phyloP scores from a whole-genome alignment of 2,329 filamentous ascomycete genomes.

The Colletotrichum acutatum region DNA sequence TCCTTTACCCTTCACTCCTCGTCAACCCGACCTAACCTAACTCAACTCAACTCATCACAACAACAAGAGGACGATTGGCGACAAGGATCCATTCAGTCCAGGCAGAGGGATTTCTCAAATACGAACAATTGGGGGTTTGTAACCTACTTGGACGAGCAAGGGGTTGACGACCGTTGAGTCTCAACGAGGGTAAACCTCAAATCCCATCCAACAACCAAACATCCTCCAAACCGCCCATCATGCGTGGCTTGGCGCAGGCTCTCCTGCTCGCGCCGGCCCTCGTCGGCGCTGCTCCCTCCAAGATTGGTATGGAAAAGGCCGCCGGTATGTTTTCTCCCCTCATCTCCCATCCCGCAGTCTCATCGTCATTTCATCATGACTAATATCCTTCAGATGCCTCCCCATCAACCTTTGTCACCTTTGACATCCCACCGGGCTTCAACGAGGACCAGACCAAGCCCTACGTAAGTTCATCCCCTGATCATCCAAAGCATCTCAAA shows the following conservation, averaged over 20 bases:
- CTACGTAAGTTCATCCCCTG: constrained; percentile 4
- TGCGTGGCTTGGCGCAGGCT: constrained; percentile 36
- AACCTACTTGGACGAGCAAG: not conserved
- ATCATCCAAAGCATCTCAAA: not conserved
- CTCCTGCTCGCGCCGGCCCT: constrained; percentile 50
- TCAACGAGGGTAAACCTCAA: not conserved
- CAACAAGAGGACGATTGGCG: not conserved
- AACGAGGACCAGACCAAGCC: constrained; percentile 25
- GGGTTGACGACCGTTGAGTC: not conserved
- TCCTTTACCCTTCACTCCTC: not conserved
- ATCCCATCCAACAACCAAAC: not conserved
- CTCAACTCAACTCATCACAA: not conserved
- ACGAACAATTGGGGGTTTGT: not conserved
- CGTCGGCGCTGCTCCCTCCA: constrained; percentile 41
- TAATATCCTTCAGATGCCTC: constrained; percentile 11
- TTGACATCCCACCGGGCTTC: constrained; percentile 21
- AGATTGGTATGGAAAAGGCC: constrained; percentile 13
- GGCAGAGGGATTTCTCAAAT: not conserved
- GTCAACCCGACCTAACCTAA: not conserved
- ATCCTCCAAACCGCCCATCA: constrained; percentile 12
- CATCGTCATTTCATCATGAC: not conserved
- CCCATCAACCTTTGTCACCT: constrained; percentile 36
- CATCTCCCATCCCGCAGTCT: not conserved
- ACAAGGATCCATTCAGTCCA: not conserved
- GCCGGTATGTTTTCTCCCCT: not conserved